Conservation (phyloP, 257 asterid genomes). For the Plantago major region DNA sequence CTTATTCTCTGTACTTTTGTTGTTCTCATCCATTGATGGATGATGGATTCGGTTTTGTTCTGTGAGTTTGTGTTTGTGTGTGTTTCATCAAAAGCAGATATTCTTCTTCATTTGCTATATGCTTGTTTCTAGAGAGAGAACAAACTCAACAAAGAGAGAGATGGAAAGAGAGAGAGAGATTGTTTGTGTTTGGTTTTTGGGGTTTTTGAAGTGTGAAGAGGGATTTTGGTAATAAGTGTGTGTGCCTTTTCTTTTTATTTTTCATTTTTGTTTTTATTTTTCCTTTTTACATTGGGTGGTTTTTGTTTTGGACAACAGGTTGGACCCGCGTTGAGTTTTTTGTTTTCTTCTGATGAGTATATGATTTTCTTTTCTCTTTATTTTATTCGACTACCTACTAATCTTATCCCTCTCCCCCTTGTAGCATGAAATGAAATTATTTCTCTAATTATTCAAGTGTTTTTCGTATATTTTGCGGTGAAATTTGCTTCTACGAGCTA, state of each 20-base stretch:
- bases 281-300: conserved; percentile 10
- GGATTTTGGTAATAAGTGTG: conserved; percentile 20
- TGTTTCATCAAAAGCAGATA: conserved; percentile 26
- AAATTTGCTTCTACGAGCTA: too few relatives aligned
- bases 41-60: not conserved
- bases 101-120: conserved; percentile 36
- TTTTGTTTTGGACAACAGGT: conserved; percentile 24
- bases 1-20: conserved; percentile 3
- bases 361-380: too few relatives aligned
- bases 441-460: too few relatives aligned
- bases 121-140: not conserved
- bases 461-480: too few relatives aligned
- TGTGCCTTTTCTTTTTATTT: conserved; percentile 16
- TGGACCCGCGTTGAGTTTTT: conserved; percentile 42
- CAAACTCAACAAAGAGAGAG: too few relatives aligned
- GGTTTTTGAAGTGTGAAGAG: conserved; percentile 41
- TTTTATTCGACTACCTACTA: too few relatives aligned
- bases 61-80: not conserved
- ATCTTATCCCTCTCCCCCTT: too few relatives aligned
- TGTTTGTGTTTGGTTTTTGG: conserved; percentile 18
- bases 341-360: conserved; percentile 11
- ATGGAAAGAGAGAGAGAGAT: conserved; percentile 26
- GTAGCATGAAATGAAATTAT: too few relatives aligned
- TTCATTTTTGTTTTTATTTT: conserved; percentile 1
- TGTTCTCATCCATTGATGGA: conserved; percentile 34